Conservation (phyloP, 192 early-diverging fungal species). For the Coemansia javaensis region DNA sequence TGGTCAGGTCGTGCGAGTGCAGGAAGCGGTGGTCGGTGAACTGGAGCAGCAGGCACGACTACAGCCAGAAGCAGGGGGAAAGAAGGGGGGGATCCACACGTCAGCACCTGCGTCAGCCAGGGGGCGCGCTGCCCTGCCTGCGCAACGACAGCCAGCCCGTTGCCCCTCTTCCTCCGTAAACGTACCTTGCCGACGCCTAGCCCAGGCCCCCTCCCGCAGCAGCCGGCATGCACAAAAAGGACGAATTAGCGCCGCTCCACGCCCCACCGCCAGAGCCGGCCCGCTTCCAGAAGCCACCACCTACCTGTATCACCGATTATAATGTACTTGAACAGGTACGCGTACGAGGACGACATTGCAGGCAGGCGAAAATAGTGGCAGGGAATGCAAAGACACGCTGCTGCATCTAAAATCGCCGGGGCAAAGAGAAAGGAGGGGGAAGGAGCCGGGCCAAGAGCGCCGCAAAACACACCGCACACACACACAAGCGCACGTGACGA, state of each 20-base stretch:
- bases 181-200: slow-evolving; percentile 70
- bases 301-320: slow-evolving; percentile 76
- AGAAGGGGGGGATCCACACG: no score
- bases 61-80: slow-evolving; percentile 8
- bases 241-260: neutral
- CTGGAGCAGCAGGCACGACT: slow-evolving; percentile 72
- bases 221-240: no score
- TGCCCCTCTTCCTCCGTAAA: neutral
- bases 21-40: slow-evolving; percentile 80
- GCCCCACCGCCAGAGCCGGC: no score
- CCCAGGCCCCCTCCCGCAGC: neutral
- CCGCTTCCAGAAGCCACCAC: neutral
- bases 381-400: neutral
- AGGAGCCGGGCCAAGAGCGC: neutral
- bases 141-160: no score
- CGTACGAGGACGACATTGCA: slow-evolving; percentile 37
- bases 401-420: neutral
- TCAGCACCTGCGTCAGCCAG: no score
- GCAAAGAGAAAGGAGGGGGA: neutral
- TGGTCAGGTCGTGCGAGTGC: slow-evolving; percentile 76
- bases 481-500: no score
- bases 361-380: neutral
- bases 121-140: no score
- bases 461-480: no score
- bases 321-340: slow-evolving; percentile 65